phyloP scores from a whole-genome alignment of 1,139 yeast species.

The Sugiyamaella pinicola region DNA sequence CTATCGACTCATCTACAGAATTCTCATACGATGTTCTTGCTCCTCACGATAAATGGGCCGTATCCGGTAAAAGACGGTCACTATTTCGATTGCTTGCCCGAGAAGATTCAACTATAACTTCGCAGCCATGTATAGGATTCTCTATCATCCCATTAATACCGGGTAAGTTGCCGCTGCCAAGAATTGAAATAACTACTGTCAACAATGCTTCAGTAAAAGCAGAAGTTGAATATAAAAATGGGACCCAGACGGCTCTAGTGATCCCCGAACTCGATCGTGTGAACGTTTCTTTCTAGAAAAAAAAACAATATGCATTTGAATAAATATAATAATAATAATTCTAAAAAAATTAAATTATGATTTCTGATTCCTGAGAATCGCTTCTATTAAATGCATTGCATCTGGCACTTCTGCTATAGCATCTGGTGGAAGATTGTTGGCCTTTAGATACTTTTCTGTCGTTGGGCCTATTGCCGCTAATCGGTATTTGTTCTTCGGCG shows the following conservation, averaged over 20 bases:
- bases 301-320: not conserved
- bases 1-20: conserved; percentile 18
- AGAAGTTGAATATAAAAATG: conserved; percentile 68
- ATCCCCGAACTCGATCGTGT: conserved; percentile 69
- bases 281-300: conserved; percentile 52
- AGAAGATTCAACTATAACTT: conserved; percentile 36
- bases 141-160: conserved; percentile 70
- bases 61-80: conserved; percentile 64
- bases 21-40: conserved; percentile 47
- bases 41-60: conserved; percentile 61
- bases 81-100: conserved; percentile 41
- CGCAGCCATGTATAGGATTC: conserved; percentile 44
- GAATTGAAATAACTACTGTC: conserved; percentile 50
- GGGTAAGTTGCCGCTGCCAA: conserved; percentile 73
- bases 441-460: conserved; percentile 63
- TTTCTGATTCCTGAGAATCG: conserved; percentile 33
- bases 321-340: not conserved
- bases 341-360: not conserved
- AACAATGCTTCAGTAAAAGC: conserved; percentile 47
- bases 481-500: conserved; percentile 39
- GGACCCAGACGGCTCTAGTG: conserved; percentile 67
- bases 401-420: conserved; percentile 75
- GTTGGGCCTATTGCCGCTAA: conserved; percentile 95
- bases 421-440: conserved; percentile 57
- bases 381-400: conserved; percentile 56